A percentile compares a stretch with the other conserved stretches of the same genome.
These are phyloP conservation scores for Hypoxylon sp. DNA, from an alignment of 2,329 filamentous ascomycete genomes.

Conservation along the genomic window DNA sequence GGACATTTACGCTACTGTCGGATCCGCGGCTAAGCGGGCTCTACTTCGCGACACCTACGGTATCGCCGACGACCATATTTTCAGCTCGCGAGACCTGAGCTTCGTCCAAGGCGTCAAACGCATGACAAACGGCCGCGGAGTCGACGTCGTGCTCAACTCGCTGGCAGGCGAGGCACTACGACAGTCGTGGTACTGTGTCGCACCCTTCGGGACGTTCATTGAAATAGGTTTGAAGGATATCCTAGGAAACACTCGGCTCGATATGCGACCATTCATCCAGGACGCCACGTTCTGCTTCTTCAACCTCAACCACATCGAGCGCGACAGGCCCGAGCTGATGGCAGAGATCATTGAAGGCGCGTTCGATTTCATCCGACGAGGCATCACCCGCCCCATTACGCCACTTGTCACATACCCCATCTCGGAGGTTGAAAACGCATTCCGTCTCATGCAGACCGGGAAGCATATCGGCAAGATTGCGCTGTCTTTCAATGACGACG, in stretches of 20 bases:
- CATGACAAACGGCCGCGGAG: slow-evolving; percentile 15
- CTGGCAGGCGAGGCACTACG: slow-evolving; percentile 19
- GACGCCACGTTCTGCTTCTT: slow-evolving; percentile 24
- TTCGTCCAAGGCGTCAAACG: slow-evolving; percentile 26
- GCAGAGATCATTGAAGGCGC: slow-evolving; percentile 21
- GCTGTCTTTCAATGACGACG: slow-evolving; percentile 1
- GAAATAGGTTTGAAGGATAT: slow-evolving; percentile 30
- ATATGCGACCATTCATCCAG: slow-evolving; percentile 24
- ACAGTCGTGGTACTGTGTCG: slow-evolving; percentile 25
- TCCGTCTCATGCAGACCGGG: slow-evolving; percentile 54
- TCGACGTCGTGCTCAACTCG: slow-evolving; percentile 13
- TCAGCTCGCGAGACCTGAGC: slow-evolving; percentile 24
- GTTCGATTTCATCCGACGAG: slow-evolving; percentile 17
- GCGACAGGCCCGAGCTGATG: slow-evolving; percentile 12
- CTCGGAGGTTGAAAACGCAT: slow-evolving; percentile 46
- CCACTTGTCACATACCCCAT: slow-evolving; percentile 20
- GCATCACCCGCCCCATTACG: slow-evolving; percentile 10
- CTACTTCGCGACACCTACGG: slow-evolving; percentile 18
- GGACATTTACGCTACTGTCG: slow-evolving; percentile 27
- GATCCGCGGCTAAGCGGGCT: slow-evolving; percentile 23
- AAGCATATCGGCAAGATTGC: slow-evolving; percentile 56
- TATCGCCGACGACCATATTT: slow-evolving; percentile 30
- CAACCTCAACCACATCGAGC: slow-evolving; percentile 22
- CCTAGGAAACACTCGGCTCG: slow-evolving; percentile 23
- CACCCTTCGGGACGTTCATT: slow-evolving; percentile 23